These are phyloP conservation scores for Taphrina deformans DNA, from an alignment of 1,139 yeast genomes.

Conservation along the genomic window DNA sequence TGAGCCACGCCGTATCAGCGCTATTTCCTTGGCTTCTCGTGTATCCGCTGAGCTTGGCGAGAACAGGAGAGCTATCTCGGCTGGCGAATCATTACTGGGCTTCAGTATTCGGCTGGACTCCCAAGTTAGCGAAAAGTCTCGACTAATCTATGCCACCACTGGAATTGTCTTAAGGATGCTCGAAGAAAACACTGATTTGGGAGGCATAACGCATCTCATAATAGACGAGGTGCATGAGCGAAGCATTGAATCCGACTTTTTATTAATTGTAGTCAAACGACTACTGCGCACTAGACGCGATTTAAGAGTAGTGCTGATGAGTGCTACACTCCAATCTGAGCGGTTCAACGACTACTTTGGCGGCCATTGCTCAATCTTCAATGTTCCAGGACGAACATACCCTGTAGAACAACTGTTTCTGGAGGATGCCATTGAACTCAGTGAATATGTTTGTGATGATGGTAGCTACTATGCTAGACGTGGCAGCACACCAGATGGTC, in stretches of 20 bases:
- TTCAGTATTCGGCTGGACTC: slow-evolving; percentile 78
- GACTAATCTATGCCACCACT: slow-evolving; percentile 76
- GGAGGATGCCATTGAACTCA: slow-evolving; percentile 41
- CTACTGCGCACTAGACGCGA: slow-evolving; percentile 50
- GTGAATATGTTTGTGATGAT: slow-evolving; percentile 31
- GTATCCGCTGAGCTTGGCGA: slow-evolving; percentile 57
- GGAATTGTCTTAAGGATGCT: slow-evolving; percentile 76
- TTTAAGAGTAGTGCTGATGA: slow-evolving; percentile 65
- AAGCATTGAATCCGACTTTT: slow-evolving; percentile 74
- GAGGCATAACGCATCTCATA: slow-evolving; percentile 61
- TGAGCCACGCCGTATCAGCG: slow-evolving; percentile 75
- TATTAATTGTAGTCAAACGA: slow-evolving; percentile 64
- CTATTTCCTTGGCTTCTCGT: slow-evolving; percentile 66
- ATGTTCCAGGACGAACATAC: slow-evolving; percentile 78
- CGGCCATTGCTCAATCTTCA: slow-evolving; percentile 54
- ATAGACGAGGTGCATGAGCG: slow-evolving; percentile 87
- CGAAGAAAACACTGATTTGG: slow-evolving; percentile 50
- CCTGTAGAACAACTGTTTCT: slow-evolving; percentile 66
- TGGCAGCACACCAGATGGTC: neutral
- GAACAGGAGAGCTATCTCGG: slow-evolving; percentile 49
- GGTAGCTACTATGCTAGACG: slow-evolving; percentile 18
- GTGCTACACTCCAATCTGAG: slow-evolving; percentile 72
- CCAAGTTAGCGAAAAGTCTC: slow-evolving; percentile 60
- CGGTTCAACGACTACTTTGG: slow-evolving; percentile 60
- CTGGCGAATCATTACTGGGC: slow-evolving; percentile 71